phyloP scores from a whole-genome alignment of 768 basidiomycete species.

The Hydnum rufescens region DNA sequence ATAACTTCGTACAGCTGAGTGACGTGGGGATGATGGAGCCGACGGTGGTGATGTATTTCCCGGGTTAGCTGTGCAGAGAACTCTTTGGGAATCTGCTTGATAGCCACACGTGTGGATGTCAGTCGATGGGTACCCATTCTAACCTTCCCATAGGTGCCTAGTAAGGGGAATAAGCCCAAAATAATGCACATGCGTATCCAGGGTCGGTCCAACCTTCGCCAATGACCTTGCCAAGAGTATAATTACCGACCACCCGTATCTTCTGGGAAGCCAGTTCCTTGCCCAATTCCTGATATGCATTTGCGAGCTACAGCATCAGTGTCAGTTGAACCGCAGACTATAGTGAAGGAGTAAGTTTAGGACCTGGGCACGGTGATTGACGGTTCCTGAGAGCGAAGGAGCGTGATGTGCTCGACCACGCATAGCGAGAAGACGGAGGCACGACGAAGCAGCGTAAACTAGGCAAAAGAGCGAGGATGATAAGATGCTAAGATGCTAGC shows the following conservation, averaged over 20 bases:
- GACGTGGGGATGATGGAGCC: constrained; percentile 87
- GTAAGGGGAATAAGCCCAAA: too few species aligned
- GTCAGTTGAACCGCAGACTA: not conserved
- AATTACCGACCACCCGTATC: constrained; percentile 83
- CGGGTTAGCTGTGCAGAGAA: constrained; percentile 82
- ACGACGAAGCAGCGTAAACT: not conserved
- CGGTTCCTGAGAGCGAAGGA: constrained; percentile 8
- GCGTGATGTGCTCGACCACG: constrained; percentile 1
- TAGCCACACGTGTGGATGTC: constrained; percentile 77
- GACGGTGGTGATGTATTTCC: constrained; percentile 96
- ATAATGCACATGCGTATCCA: not conserved
- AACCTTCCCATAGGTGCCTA: constrained; percentile 92
- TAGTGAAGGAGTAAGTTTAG: not conserved
- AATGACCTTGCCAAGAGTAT: constrained; percentile 81
- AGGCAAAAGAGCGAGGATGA: not conserved
- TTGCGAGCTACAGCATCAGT: constrained; percentile 45
- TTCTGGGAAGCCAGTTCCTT: constrained; percentile 85
- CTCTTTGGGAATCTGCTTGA: constrained; percentile 95
- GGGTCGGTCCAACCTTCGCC: constrained; percentile 58
- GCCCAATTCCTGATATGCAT: constrained; percentile 92
- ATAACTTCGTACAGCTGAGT: constrained; percentile 96
- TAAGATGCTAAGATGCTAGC: too few species aligned
- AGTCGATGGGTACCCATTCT: constrained; percentile 86
- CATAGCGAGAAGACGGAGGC: not conserved
- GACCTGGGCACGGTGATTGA: constrained; percentile 12